Evolutionary conservation across 257 asterid genomes (phyloP).

Genomic region (Solanum appendiculatum): DNA sequence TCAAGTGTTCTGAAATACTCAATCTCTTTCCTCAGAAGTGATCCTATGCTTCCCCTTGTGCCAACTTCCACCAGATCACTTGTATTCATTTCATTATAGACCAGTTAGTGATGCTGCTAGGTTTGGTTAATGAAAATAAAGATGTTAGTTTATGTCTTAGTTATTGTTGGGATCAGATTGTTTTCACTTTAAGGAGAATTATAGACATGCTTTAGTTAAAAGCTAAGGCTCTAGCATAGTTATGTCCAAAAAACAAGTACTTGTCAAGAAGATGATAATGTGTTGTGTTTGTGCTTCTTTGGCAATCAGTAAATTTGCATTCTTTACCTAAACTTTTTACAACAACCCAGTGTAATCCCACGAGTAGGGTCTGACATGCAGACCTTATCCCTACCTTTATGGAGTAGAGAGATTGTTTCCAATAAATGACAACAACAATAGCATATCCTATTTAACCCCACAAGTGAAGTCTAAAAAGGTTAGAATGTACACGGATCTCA

Average conservation of each 20-base stretch:
- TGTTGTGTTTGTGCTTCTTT: not conserved
- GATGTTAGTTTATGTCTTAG: not conserved
- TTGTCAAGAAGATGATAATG: not conserved
- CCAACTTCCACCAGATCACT: conserved; percentile 41
- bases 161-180: not conserved
- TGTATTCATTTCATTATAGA: conserved; percentile 19
- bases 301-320: not conserved
- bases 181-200: not conserved
- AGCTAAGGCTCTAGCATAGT: not conserved
- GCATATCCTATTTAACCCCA: not conserved
- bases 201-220: not conserved
- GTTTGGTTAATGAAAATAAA: not conserved
- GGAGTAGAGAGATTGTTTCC: not conserved
- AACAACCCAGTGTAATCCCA: not conserved
- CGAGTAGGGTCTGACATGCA: not conserved
- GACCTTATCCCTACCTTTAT: not conserved
- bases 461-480: not conserved
- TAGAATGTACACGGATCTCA: not conserved
- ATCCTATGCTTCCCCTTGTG: conserved; percentile 73
- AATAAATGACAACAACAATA: not conserved
- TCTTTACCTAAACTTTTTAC: not conserved
- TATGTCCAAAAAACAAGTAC: not conserved
- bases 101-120: not conserved
- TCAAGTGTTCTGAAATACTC: conserved; percentile 56
- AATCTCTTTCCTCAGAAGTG: conserved; percentile 70